Base-by-base conservation (phyloP, 805 yeast species). In the Ogataea populi-albae region DNA sequence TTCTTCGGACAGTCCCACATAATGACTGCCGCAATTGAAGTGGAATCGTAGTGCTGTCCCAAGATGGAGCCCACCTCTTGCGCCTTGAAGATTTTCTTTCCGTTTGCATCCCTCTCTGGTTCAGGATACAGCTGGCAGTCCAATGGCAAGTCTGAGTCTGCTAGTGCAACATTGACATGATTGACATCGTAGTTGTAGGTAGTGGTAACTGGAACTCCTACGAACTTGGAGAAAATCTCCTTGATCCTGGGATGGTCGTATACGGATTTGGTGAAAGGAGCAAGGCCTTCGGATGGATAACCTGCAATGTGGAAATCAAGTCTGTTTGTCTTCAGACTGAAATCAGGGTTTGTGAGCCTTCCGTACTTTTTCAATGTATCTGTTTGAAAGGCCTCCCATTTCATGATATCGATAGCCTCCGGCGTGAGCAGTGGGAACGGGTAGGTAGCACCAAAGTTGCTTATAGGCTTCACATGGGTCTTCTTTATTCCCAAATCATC, bases 351-450 rank as follows among this genome's bases (percentile, higher is more conserved):
- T 12, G 67, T 63, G 23, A 57, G 51, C 41, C 79, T 62, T 14
- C 70, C 79, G 48, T 61, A 66, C 27, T 65, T 59, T 37, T 64
- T 40, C 28, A 75, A 62, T 3, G 61, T 47, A 16, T 71, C 69
- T 35, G 68, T 66, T 24, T 58, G 55, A 43, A 76, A 64, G 15
- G 72, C 55, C 50, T 77, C 82, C 53, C 68, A 67, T 46, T 71
- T 66, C 76, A 77, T 71, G 41, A 77, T 69, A 26, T 68, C 67
- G 27, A 75, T 60, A 1, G 82, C 81, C 45, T 77, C 82, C 27
- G 68, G 68, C 1, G 79, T 71, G 52, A 77, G 70, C 25, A 77
- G 54, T 2, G 80, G 81, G 52, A 77, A 77, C 4, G 83, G 79
- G 38, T 67, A 77, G 23, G 73, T 64, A 16, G 76, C 80, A 23